Conservation (phyloP, 129 eudicot species). For the Heracleum sosnowskyi region DNA sequence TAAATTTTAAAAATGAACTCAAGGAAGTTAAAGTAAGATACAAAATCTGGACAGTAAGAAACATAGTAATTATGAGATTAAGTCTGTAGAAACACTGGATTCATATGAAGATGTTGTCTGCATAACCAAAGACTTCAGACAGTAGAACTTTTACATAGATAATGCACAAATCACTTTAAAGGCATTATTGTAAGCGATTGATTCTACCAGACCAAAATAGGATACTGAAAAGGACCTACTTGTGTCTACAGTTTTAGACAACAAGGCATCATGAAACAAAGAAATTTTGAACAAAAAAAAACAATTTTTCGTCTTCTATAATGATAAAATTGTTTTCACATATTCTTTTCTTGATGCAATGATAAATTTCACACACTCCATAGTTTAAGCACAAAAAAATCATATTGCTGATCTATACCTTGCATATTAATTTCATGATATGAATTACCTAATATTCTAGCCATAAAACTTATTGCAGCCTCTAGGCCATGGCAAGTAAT, state of each 20-base stretch:
- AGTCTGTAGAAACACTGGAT: not conserved
- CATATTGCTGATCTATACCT: not conserved
- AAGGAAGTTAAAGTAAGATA: not conserved
- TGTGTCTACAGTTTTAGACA: not conserved
- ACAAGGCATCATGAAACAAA: not conserved
- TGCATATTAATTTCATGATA: not conserved
- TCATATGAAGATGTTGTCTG: not conserved
- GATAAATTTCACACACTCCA: not conserved
- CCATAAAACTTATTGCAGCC: not conserved
- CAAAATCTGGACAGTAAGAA: not conserved
- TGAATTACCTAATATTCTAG: not conserved
- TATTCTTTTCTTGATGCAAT: not conserved
- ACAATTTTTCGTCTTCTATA: not conserved
- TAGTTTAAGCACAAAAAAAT: not conserved
- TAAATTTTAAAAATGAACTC: slow-evolving; percentile 5
- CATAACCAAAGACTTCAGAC: not conserved
- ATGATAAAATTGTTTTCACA: not conserved
- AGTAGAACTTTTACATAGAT: not conserved
- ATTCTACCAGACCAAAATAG: not conserved
- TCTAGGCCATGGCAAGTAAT: not conserved
- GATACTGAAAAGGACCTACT: not conserved
- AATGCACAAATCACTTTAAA: slow-evolving; percentile 1
- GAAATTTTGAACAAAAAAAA: not conserved
- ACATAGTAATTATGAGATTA: not conserved
- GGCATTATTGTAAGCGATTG: not conserved